phyloP scores from a whole-genome alignment of 192 early-diverging fungal genomes.

The Linnemannia schmuckeri region DNA sequence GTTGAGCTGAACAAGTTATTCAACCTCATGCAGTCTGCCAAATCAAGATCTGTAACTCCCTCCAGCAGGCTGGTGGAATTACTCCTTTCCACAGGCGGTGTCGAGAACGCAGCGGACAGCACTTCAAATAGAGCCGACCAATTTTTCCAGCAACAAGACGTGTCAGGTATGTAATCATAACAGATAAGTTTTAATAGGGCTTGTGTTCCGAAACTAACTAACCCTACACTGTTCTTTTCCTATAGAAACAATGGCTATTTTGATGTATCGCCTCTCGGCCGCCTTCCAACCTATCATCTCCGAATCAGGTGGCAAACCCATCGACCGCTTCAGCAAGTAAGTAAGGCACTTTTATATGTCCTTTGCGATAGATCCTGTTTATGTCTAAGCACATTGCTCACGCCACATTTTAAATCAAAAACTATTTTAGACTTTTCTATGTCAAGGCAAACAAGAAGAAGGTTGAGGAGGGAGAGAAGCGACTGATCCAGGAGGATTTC shows the following conservation, averaged over 20 bases:
- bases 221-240: neutral
- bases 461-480: slow-evolving; percentile 45
- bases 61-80: slow-evolving; percentile 45
- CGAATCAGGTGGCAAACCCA: slow-evolving; percentile 20
- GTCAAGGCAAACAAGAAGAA: slow-evolving; percentile 63
- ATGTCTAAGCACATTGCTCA: neutral
- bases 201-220: neutral
- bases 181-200: neutral
- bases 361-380: too few relatives aligned
- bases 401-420: neutral
- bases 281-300: slow-evolving; percentile 63
- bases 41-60: slow-evolving; percentile 19
- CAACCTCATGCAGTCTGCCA: slow-evolving; percentile 25
- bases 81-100: slow-evolving; percentile 46
- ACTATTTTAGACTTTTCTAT: slow-evolving; percentile 61
- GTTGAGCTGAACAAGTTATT: slow-evolving; percentile 36
- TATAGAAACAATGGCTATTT: slow-evolving; percentile 79
- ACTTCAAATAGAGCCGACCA: neutral
- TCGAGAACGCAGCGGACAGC: neutral
- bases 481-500: slow-evolving; percentile 62
- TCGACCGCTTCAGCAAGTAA: slow-evolving; percentile 52
- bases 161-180: slow-evolving; percentile 60
- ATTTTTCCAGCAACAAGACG: slow-evolving; percentile 73
- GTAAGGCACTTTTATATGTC: neutral
- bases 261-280: slow-evolving; percentile 71